Evolutionary conservation across 225 moss, liverwort and hornwort genomes (phyloP).

Genomic region (Bryum argenteum): DNA sequence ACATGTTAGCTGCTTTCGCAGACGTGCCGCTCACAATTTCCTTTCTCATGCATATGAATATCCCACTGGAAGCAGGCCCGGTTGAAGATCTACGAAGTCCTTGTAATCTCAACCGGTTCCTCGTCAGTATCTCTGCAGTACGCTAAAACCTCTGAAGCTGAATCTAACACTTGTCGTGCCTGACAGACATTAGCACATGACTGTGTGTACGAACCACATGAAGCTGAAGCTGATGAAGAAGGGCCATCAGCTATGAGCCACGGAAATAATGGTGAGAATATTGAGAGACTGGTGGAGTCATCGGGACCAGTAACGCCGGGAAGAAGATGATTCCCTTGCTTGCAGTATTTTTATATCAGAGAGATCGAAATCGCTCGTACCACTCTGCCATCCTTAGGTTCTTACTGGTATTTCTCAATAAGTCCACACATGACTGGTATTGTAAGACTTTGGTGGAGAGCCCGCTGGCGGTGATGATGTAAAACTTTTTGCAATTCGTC

Average conservation of each 20-base stretch:
- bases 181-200: conserved; percentile 80
- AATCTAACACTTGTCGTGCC: conserved; percentile 37
- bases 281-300: conserved; percentile 47
- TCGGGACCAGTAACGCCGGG: conserved; percentile 37
- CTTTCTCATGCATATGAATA: conserved; percentile 8
- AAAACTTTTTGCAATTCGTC: conserved; percentile 34
- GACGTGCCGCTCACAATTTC: conserved; percentile 7
- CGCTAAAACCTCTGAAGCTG: conserved; percentile 20
- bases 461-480: conserved; percentile 21
- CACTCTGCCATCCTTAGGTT: conserved; percentile 16
- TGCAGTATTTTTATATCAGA: conserved; percentile 17
- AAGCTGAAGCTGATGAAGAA: conserved; percentile 32
- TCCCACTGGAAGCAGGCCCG: conserved; percentile 5
- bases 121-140: conserved; percentile 21
- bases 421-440: conserved; percentile 6
- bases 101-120: conserved; percentile 22
- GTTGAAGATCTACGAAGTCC: conserved; percentile 17
- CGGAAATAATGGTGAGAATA: conserved; percentile 20
- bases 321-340: conserved; percentile 34
- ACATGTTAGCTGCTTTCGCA: conserved; percentile 19
- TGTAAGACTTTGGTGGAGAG: conserved; percentile 26
- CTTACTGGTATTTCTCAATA: conserved; percentile 3
- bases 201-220: conserved; percentile 47
- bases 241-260: conserved; percentile 26
- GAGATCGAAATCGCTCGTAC: conserved; percentile 14